Conservation (phyloP, 176 grass and related monocot genomes). For the Oryza coarctata region DNA sequence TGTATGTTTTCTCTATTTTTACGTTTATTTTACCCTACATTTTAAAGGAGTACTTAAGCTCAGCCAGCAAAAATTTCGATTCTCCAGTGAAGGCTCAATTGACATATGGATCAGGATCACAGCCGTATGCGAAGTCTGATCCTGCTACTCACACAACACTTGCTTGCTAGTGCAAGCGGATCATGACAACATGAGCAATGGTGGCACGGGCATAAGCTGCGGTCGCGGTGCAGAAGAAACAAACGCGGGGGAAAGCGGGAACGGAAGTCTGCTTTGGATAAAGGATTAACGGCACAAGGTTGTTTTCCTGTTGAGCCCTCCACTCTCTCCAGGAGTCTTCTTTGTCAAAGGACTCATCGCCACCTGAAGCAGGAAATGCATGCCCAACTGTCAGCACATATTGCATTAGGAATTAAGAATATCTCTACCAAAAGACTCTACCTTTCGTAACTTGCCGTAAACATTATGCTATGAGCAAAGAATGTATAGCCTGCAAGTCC, state of each 20-base stretch:
- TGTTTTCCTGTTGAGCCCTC: neutral
- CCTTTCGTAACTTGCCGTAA: neutral
- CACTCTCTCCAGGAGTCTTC: no score
- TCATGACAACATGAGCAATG: neutral
- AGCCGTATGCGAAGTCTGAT: no score
- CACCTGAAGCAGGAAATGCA: constrained; percentile 3
- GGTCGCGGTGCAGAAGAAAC: neutral
- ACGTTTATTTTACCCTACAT: no score
- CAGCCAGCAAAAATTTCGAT: no score
- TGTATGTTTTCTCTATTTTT: no score
- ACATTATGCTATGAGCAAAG: neutral
- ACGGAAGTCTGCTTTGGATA: neutral
- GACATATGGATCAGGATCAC: no score
- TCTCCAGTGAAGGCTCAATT: no score
- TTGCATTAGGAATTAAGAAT: neutral
- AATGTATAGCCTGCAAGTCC: neutral
- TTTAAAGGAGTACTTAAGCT: no score
- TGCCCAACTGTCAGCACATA: constrained; percentile 14
- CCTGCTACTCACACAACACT: no score
- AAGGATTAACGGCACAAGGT: neutral
- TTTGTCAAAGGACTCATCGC: neutral
- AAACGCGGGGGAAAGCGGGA: neutral
- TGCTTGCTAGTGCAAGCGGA: no score
- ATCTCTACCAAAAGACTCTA: neutral
- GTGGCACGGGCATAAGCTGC: neutral